Evolutionary conservation across 2,329 filamentous ascomycete species (phyloP), one percentile per base, ranked within the genome.

Genomic region (Bipolaris bicolor): DNA sequence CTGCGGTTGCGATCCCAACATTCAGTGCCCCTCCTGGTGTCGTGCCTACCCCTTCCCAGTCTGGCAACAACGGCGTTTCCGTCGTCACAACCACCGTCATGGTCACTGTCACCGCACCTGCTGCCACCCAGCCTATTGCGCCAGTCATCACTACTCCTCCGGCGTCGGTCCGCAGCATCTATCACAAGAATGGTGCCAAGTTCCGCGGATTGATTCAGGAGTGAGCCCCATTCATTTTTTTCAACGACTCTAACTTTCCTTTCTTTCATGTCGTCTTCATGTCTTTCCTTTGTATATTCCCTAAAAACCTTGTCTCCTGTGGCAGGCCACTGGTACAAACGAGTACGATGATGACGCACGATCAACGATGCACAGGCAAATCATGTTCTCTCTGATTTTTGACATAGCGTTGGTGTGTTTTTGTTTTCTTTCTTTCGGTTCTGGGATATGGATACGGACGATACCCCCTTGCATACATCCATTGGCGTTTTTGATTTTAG

Each of bases 61-160:
- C 62, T 4, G 55, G 40, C 29, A 52, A 56, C 26, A 46, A 45
- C n/a, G 56, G 43, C 26, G 55, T 69, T 7, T 55, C 66, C 44
- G 69, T 64, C 1, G 59, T 73, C 41, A 75, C 68, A 0, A 66
- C 72, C 26, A 72, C 67, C 1, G 60, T 69, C 33, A 56, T 53
- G 37, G 50, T 72, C 43, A 73, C 72, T 7, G 62, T 31, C 45
- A 54, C 50, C 24, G 39, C 40, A 44, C 34, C 52, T 40, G 44
- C 29, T 45, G 45, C 50, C 13, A 57, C 49, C 20, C 45, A 49
- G 13, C 51, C 55, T 10, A 37, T 41, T 26, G 53, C 51, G 16
- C 49, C 50, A 13, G 52, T 50, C 33, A 7, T 49, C 39, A 50
- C 45, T 24, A 29, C 51, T 13, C 48, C 44, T 31, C 45, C 50